Evolutionary conservation across 306 rosid genomes (phyloP).

Genomic region (Gynostemma pentaphyllum): DNA sequence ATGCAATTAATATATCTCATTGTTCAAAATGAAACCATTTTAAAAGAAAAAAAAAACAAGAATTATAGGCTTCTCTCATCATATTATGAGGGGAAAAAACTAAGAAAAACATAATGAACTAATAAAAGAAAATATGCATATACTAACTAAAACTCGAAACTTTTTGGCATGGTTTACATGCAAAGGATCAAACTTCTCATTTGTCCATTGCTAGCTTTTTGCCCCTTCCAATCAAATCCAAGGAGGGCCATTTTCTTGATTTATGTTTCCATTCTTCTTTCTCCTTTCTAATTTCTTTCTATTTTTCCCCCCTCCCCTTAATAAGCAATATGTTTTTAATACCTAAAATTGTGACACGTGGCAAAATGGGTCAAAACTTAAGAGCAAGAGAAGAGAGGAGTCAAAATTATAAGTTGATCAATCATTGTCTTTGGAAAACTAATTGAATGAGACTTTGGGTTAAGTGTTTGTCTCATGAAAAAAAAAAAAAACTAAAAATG

Average conservation of each 20-base stretch:
- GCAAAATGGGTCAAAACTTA: not conserved
- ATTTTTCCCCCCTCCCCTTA: too few species aligned
- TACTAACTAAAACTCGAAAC: not conserved
- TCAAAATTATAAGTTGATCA: not conserved
- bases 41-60: too few species aligned
- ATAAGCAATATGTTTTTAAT: too few species aligned
- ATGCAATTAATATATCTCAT: too few species aligned
- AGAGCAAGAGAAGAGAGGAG: not conserved
- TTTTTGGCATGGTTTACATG: constrained; percentile 2
- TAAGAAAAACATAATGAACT: not conserved
- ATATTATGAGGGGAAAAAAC: not conserved
- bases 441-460: not conserved
- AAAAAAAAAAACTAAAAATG: not conserved
- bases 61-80: too few species aligned
- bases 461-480: constrained; percentile 7
- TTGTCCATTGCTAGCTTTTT: not conserved
- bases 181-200: not conserved
- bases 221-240: not conserved
- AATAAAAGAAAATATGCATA: not conserved
- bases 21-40: too few species aligned
- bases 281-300: too few species aligned
- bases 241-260: not conserved
- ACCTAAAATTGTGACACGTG: too few species aligned
- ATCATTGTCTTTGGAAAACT: not conserved
- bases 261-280: not conserved